These are phyloP conservation scores for Leucosporidium scottii DNA, from an alignment of 768 basidiomycete species.

Conservation along the genomic window DNA sequence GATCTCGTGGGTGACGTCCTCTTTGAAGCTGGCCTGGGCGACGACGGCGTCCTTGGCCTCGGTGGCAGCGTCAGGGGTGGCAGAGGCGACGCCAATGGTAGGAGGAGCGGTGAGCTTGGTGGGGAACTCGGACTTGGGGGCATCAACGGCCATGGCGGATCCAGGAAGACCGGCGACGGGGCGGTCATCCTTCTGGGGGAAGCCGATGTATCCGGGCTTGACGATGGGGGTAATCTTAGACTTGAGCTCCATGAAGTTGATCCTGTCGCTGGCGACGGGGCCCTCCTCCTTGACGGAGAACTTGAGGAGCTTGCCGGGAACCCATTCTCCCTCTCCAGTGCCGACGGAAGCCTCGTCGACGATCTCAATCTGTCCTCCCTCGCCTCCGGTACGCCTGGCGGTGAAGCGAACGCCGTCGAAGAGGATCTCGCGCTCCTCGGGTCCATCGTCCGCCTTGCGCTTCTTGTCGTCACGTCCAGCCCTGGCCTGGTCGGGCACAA, in stretches of 20 bases:
- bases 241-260: slow-evolving; percentile 60
- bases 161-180: slow-evolving; percentile 37
- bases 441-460: slow-evolving; percentile 43
- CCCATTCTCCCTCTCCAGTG: slow-evolving; percentile 44
- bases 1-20: slow-evolving; percentile 59
- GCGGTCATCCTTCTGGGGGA: slow-evolving; percentile 17
- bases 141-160: slow-evolving; percentile 48
- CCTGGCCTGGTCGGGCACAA: slow-evolving; percentile 64
- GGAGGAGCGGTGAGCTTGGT: slow-evolving; percentile 22
- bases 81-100: slow-evolving; percentile 11
- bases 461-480: slow-evolving; percentile 51
- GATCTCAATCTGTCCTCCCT: slow-evolving; percentile 22
- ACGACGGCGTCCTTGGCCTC: slow-evolving; percentile 45
- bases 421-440: slow-evolving; percentile 37
- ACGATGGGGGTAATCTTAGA: slow-evolving; percentile 34
- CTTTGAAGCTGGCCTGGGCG: slow-evolving; percentile 62
- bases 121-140: slow-evolving; percentile 38
- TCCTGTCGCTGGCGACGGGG: slow-evolving; percentile 49
- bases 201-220: slow-evolving; percentile 28
- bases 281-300: slow-evolving; percentile 48
- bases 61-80: slow-evolving; percentile 45
- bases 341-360: slow-evolving; percentile 28
- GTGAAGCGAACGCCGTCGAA: slow-evolving; percentile 31
- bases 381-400: slow-evolving; percentile 11
- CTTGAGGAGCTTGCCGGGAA: slow-evolving; percentile 53